Percentiles rank a stretch among this genome's conserved stretches.
These are phyloP conservation scores for Syncephalastrum contaminatum DNA, from an alignment of 371 early-diverging fungal species.

Conservation along the genomic window DNA sequence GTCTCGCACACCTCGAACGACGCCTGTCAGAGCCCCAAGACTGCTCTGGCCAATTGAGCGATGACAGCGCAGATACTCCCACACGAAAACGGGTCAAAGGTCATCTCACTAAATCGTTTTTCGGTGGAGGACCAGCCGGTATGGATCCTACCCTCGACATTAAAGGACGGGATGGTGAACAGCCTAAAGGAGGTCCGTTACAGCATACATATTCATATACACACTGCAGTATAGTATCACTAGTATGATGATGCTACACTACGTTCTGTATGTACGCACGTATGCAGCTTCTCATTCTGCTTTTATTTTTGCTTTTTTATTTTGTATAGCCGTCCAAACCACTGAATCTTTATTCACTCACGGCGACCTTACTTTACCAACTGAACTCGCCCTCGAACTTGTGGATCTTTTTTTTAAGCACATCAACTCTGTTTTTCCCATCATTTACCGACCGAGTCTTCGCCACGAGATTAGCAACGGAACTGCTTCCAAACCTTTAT, in stretches of 20 bases:
- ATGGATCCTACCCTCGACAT: too few relatives aligned
- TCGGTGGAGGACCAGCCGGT: too few relatives aligned
- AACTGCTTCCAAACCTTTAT: slow-evolving; percentile 34
- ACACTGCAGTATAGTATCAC: too few relatives aligned
- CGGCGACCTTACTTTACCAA: slow-evolving; percentile 16
- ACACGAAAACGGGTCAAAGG: too few relatives aligned
- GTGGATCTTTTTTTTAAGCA: slow-evolving; percentile 61
- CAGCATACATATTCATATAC: too few relatives aligned
- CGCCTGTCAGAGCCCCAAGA: slow-evolving; percentile 30
- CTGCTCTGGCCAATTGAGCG: slow-evolving; percentile 4
- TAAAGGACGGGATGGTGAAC: too few relatives aligned
- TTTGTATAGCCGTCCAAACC: background rate
- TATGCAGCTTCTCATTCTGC: background rate
- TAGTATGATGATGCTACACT: too few relatives aligned
- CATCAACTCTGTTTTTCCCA: slow-evolving; percentile 54
- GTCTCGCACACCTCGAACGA: slow-evolving; percentile 64
- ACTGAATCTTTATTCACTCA: background rate
- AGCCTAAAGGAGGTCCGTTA: too few relatives aligned
- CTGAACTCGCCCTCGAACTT: slow-evolving; percentile 52
- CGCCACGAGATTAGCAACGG: slow-evolving; percentile 32
- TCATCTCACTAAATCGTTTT: too few relatives aligned
- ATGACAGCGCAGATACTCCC: background rate
- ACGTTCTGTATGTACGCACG: too few relatives aligned
- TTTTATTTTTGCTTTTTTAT: background rate
- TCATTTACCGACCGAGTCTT: slow-evolving; percentile 48